Evolutionary conservation across 257 asterid genomes (phyloP).

Genomic region (Capsicum pubescens): DNA sequence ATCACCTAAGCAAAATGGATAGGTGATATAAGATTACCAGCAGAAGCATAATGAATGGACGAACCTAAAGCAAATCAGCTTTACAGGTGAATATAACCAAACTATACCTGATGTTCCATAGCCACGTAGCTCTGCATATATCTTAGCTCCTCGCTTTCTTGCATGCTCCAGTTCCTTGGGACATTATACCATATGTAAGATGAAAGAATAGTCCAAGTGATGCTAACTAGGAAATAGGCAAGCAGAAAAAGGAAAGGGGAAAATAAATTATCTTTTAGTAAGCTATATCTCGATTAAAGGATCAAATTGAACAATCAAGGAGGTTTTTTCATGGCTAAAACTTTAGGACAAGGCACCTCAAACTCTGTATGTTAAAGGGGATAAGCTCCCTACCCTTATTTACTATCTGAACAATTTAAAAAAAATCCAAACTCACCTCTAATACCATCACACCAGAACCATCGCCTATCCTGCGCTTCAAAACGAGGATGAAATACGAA

Average conservation of each 20-base stretch:
- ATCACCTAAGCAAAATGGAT: slow-evolving; percentile 63
- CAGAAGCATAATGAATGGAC: slow-evolving; percentile 26
- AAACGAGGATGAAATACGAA: slow-evolving; percentile 35
- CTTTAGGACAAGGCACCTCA: neutral
- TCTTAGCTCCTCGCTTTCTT: slow-evolving; percentile 78
- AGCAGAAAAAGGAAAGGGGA: neutral
- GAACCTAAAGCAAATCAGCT: neutral
- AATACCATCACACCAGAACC: slow-evolving; percentile 88
- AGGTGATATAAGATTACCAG: slow-evolving; percentile 25
- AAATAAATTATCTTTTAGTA: neutral
- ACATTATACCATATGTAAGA: slow-evolving; percentile 28
- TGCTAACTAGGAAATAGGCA: neutral
- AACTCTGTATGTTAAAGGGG: neutral
- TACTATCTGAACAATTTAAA: neutral
- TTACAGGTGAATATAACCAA: slow-evolving; percentile 31
- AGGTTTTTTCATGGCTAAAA: neutral
- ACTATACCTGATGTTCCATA: slow-evolving; percentile 88
- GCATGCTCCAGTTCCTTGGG: slow-evolving; percentile 93
- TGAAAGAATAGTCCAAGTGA: neutral
- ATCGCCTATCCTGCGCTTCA: slow-evolving; percentile 84
- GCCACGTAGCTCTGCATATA: slow-evolving; percentile 92
- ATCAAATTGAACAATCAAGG: neutral
- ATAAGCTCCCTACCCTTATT: neutral
- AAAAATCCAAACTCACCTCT: slow-evolving; percentile 66
- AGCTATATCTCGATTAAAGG: neutral